Conservation (phyloP, 108 stramenopile genomes). For the Cylindrotheca closterium region DNA sequence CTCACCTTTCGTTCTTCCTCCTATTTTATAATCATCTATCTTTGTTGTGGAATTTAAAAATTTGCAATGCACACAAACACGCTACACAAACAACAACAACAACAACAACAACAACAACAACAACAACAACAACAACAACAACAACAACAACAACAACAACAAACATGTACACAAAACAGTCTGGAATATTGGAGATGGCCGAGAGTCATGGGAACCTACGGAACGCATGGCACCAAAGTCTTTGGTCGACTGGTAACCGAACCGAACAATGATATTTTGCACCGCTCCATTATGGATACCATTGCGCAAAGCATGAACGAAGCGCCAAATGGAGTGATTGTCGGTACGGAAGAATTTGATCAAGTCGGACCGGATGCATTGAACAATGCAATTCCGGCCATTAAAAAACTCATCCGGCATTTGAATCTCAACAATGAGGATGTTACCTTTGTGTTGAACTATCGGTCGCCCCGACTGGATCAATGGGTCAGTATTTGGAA, state of each 20-base stretch:
- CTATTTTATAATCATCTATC: too few relatives aligned
- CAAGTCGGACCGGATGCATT: constrained; percentile 13
- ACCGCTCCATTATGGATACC: constrained; percentile 13
- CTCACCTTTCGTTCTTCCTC: too few relatives aligned
- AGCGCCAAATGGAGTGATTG: constrained; percentile 8
- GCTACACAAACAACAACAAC: too few relatives aligned
- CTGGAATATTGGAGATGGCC: not conserved
- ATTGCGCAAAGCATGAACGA: constrained; percentile 9
- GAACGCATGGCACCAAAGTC: constrained; percentile 13
- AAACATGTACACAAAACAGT: too few relatives aligned
- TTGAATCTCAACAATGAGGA: constrained; percentile 6
- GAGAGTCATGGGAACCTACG: not conserved
- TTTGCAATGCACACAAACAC: too few relatives aligned
- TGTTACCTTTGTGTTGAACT: constrained; percentile 32
- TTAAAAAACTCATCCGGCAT: constrained; percentile 14
- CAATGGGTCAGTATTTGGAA: constrained; percentile 27
- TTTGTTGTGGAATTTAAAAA: too few relatives aligned
- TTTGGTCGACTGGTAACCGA: constrained; percentile 22
- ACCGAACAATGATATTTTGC: not conserved
- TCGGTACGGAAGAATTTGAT: constrained; percentile 30
- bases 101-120: too few relatives aligned
- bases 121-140: too few relatives aligned
- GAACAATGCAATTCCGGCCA: constrained; percentile 13
- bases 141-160: too few relatives aligned
- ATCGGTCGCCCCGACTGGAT: constrained; percentile 30